phyloP scores from a whole-genome alignment of 2,329 filamentous ascomycete genomes.

The Fusarium anguioides region DNA sequence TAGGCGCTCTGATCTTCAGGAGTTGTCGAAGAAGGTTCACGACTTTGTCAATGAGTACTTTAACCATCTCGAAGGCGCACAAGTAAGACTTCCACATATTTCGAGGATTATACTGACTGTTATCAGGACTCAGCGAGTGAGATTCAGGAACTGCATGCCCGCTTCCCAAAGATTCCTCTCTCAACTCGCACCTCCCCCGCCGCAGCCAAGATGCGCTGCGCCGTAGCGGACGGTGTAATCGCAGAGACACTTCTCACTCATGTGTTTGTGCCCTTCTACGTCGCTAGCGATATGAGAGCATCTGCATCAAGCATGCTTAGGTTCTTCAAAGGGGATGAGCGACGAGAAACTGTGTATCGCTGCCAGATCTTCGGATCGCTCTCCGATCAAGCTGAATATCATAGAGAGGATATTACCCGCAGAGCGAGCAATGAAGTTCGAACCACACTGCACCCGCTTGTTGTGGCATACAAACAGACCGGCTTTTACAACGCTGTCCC shows the following conservation, averaged over 20 bases:
- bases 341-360: slow-evolving; percentile 43
- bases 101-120: not conserved
- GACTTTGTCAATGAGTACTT: slow-evolving; percentile 44
- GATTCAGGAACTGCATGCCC: slow-evolving; percentile 37
- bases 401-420: slow-evolving; percentile 43
- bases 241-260: slow-evolving; percentile 38
- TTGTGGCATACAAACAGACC: slow-evolving; percentile 39
- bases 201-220: slow-evolving; percentile 45
- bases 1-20: slow-evolving; percentile 41
- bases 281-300: slow-evolving; percentile 25
- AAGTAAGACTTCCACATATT: slow-evolving; percentile 4
- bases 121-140: slow-evolving; percentile 35
- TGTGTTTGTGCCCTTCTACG: slow-evolving; percentile 48
- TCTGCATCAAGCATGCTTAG: slow-evolving; percentile 36
- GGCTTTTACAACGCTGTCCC: slow-evolving; percentile 43
- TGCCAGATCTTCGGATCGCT: slow-evolving; percentile 44
- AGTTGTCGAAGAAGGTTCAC: slow-evolving; percentile 42
- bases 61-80: slow-evolving; percentile 40
- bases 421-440: slow-evolving; percentile 43
- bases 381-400: slow-evolving; percentile 31
- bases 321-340: slow-evolving; percentile 43
- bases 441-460: slow-evolving; percentile 34
- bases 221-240: slow-evolving; percentile 45
- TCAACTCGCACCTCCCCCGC: slow-evolving; percentile 35
- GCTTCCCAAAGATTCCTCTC: slow-evolving; percentile 43